phyloP scores from a whole-genome alignment of 768 basidiomycete genomes.

The Amanita rimosa region DNA sequence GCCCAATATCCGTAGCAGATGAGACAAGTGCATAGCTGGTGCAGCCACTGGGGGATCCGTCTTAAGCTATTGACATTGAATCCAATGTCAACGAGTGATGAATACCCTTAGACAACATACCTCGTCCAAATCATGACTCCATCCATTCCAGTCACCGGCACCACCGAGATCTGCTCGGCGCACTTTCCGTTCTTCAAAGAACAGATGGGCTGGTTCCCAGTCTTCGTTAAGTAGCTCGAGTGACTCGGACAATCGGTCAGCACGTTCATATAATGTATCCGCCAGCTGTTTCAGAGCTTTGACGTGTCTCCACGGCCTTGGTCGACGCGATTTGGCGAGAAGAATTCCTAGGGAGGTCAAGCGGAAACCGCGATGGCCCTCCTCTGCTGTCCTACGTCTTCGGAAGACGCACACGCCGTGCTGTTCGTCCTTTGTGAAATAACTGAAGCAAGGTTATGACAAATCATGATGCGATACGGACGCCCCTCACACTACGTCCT shows the following conservation, averaged over 20 bases:
- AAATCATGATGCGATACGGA: background rate
- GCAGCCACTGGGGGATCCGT: slow-evolving; percentile 20
- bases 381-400: slow-evolving; percentile 53
- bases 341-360: slow-evolving; percentile 72
- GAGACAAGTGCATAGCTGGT: slow-evolving; percentile 64
- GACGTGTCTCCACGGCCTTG: slow-evolving; percentile 72
- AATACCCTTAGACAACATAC: slow-evolving; percentile 20
- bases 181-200: slow-evolving; percentile 56
- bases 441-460: slow-evolving; percentile 26
- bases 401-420: slow-evolving; percentile 70
- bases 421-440: slow-evolving; percentile 60
- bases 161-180: slow-evolving; percentile 38
- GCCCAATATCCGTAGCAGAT: slow-evolving; percentile 66
- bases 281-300: slow-evolving; percentile 48
- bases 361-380: slow-evolving; percentile 70
- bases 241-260: background rate
- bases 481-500: slow-evolving; percentile 63
- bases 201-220: slow-evolving; percentile 50
- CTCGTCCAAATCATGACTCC: slow-evolving; percentile 54
- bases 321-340: slow-evolving; percentile 48
- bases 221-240: slow-evolving; percentile 42
- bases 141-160: slow-evolving; percentile 53
- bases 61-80: slow-evolving; percentile 13
- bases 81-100: background rate
- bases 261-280: slow-evolving; percentile 31